These are phyloP conservation scores for Inonotus obliquus DNA, from an alignment of 1,284 basidiomycete genomes.

Conservation along the genomic window DNA sequence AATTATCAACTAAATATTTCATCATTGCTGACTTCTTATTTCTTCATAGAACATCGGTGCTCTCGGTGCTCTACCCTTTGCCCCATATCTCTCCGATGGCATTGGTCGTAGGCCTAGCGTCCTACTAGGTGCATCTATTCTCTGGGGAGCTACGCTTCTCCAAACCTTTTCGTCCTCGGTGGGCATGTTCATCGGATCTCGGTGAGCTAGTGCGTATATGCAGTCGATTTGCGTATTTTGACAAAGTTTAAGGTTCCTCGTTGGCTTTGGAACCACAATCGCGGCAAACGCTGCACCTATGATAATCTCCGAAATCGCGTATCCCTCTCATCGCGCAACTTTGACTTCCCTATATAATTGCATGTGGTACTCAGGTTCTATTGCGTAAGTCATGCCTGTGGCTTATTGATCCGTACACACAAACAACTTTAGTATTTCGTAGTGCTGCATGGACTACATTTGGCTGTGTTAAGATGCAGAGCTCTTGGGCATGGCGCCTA, in stretches of 20 bases:
- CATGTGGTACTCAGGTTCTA: slow-evolving; percentile 75
- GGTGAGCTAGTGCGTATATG: slow-evolving; percentile 34
- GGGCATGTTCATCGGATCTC: slow-evolving; percentile 77
- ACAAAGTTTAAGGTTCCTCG: slow-evolving; percentile 49
- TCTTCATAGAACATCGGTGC: slow-evolving; percentile 40
- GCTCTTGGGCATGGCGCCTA: slow-evolving; percentile 71
- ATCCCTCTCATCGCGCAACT: slow-evolving; percentile 70
- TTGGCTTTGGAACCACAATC: slow-evolving; percentile 76
- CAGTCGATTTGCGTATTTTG: background rate
- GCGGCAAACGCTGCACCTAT: slow-evolving; percentile 56
- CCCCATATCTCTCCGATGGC: slow-evolving; percentile 66
- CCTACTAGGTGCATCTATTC: slow-evolving; percentile 53
- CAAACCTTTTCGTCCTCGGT: slow-evolving; percentile 69
- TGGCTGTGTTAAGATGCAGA: slow-evolving; percentile 61
- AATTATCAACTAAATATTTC: background rate
- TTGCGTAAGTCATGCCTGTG: slow-evolving; percentile 42
- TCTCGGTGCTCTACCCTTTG: slow-evolving; percentile 61
- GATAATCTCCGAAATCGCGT: slow-evolving; percentile 72
- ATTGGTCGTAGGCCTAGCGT: slow-evolving; percentile 62
- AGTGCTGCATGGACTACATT: slow-evolving; percentile 74
- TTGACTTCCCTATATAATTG: slow-evolving; percentile 72
- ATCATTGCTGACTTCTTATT: background rate
- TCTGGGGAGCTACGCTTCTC: slow-evolving; percentile 60
- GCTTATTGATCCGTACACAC: slow-evolving; percentile 16
- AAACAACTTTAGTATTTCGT: slow-evolving; percentile 12